Base-by-base conservation (phyloP, 2,329 filamentous ascomycete species). In the Sarocladium strictum region DNA sequence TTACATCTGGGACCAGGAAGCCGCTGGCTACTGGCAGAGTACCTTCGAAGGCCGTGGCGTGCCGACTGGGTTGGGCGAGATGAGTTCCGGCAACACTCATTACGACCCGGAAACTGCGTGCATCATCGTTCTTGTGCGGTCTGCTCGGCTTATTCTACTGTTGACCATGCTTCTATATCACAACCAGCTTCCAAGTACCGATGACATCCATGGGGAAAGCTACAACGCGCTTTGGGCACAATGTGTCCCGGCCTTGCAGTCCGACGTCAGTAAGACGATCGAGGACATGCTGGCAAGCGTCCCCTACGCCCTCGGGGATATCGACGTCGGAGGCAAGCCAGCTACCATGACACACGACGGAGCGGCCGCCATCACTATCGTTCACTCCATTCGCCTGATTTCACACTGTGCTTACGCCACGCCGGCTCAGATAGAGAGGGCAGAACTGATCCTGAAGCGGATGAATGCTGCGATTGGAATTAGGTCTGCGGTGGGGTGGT, bases 61-160 rank as follows among this genome's bases (percentile, higher is more conserved):
- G 2, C 66, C 66, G 4, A 65, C 62, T 1, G 55, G 57, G 1
- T 58, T 69, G 3, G 66, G 66, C 3, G 57, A 64, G 19, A 59
- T 67, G 33, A 55, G 41, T 3, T 54, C 58, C 1, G 58, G 53
- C 2, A 56, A 37, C 3, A 58, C 50, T 3, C 60, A 61, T 53
- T 69, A 62, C 54, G 66, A 69, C 40, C 57, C 60, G 2, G 64
- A 67, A 47, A 68, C 66, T 9, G 67, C 67, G 0, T 69, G 67
- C 53, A 67, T 60, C 26, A 64, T 69, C 32, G 63, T 69, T 21
- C 53, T 69, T 10, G 55, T 68, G 2, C 61, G 67, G 5, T 66
- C 67, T 1, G 62, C 64, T 5, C 62, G 66, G 1, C 59, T 69
- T 2, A 67, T 69, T 1, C 41, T 69, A 1, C 47, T 69, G 7